Percentiles rank a stretch among this genome's conserved stretches.
Evolutionary conservation across 225 moss, liverwort and hornwort species (phyloP).

Genomic region (Pseudisothecium myosuroides): DNA sequence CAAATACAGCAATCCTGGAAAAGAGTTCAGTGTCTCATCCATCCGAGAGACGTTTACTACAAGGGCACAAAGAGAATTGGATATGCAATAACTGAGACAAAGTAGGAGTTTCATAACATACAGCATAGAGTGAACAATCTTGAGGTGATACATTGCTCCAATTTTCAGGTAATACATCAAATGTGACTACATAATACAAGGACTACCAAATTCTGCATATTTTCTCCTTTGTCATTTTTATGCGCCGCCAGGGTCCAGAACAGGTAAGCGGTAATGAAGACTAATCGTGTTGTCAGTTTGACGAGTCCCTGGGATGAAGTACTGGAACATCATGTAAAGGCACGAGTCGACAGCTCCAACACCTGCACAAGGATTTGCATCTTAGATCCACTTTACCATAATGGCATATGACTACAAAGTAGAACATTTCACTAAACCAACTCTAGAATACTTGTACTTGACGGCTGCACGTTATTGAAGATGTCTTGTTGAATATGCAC

Average conservation of each 20-base stretch:
- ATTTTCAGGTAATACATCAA: not conserved
- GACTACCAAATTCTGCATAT: not conserved
- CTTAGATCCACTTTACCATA: not conserved
- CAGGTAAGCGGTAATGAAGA: slow-evolving; percentile 87
- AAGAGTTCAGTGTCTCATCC: not conserved
- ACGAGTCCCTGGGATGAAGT: slow-evolving; percentile 83
- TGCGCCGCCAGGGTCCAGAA: slow-evolving; percentile 36
- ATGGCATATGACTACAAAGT: not conserved
- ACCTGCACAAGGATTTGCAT: slow-evolving; percentile 33
- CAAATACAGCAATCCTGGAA: not conserved
- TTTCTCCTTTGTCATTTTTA: not conserved
- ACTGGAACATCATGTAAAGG: slow-evolving; percentile 96
- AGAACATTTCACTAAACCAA: not conserved
- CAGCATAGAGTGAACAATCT: not conserved
- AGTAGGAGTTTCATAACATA: not conserved
- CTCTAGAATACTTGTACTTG: not conserved
- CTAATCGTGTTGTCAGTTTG: slow-evolving; percentile 87
- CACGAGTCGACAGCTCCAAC: slow-evolving; percentile 72
- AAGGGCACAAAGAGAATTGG: not conserved
- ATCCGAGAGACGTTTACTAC: not conserved
- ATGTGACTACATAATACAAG: not conserved
- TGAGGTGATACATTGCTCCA: not conserved
- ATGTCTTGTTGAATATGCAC: not conserved
- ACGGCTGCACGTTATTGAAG: not conserved
- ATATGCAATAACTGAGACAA: not conserved